Conservation (phyloP, 306 rosid genomes). For the Gillenia trifoliata region DNA sequence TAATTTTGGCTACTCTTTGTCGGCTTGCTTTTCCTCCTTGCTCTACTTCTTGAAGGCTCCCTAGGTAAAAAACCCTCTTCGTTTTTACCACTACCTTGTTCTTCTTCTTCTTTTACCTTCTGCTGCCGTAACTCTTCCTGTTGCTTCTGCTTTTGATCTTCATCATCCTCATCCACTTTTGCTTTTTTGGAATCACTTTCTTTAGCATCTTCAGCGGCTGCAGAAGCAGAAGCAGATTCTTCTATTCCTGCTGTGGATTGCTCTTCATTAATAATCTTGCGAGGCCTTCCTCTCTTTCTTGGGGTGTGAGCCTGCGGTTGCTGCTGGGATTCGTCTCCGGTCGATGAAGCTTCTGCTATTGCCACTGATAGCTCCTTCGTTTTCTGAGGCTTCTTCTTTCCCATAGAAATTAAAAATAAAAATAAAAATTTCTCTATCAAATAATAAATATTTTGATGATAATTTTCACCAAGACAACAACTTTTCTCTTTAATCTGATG, state of each 20-base stretch:
- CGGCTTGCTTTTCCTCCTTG: conserved; percentile 79
- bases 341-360: conserved; percentile 70
- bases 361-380: conserved; percentile 73
- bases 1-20: conserved; percentile 58
- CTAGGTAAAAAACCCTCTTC: not conserved
- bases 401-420: conserved; percentile 34
- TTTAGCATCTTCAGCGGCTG: not conserved
- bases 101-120: conserved; percentile 19
- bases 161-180: conserved; percentile 18
- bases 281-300: conserved; percentile 87
- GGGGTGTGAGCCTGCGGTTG: conserved; percentile 39
- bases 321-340: conserved; percentile 30
- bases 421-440: not conserved
- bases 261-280: conserved; percentile 41
- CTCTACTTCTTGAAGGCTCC: conserved; percentile 59
- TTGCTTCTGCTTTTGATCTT: not conserved
- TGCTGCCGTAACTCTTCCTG: not conserved
- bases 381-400: conserved; percentile 66
- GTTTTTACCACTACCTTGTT: not conserved
- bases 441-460: not conserved
- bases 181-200: conserved; percentile 30
- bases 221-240: not conserved
- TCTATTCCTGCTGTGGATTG: not conserved
- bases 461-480: not conserved
- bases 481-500: not conserved